These are phyloP conservation scores for Cladorrhinum samala DNA, from an alignment of 495 filamentous ascomycete genomes.

Conservation along the genomic window DNA sequence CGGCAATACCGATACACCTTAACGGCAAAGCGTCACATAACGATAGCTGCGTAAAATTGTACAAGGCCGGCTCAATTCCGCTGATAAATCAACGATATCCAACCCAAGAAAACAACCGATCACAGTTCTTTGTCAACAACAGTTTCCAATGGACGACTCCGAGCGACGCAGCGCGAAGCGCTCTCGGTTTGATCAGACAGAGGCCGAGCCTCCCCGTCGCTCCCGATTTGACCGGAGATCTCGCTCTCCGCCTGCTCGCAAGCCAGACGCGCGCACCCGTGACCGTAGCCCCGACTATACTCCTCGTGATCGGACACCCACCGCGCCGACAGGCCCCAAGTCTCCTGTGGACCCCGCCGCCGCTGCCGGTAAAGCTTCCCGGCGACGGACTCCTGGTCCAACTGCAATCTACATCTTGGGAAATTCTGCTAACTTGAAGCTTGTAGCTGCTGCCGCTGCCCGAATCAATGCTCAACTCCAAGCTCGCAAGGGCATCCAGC, in stretches of 20 bases:
- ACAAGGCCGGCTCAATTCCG: too few species aligned
- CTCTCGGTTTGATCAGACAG: slow-evolving; percentile 87
- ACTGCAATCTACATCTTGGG: not conserved
- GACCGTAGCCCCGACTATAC: slow-evolving; percentile 73
- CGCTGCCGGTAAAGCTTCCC: slow-evolving; percentile 61
- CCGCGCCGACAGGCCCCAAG: slow-evolving; percentile 40
- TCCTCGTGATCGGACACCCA: slow-evolving; percentile 33
- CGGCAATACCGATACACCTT: too few species aligned
- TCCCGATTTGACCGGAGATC: slow-evolving; percentile 84
- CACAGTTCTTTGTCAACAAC: not conserved
- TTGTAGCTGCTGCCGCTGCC: slow-evolving; percentile 79
- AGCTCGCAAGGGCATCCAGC: slow-evolving; percentile 87
- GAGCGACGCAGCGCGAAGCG: slow-evolving; percentile 70
- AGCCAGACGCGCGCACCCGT: slow-evolving; percentile 58
- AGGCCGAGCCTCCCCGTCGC: slow-evolving; percentile 62
- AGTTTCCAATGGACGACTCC: slow-evolving; percentile 63
- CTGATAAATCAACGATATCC: not conserved
- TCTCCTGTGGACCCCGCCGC: slow-evolving; percentile 66
- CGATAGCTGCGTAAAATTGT: too few species aligned
- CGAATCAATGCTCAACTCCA: slow-evolving; percentile 90
- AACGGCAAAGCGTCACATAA: too few species aligned
- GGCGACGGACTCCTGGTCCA: not conserved
- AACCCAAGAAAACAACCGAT: not conserved
- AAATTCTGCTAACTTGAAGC: slow-evolving; percentile 15
- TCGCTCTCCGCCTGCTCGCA: slow-evolving; percentile 65